A percentile compares a stretch with the other conserved stretches of the same genome.
Evolutionary conservation across 2,329 filamentous ascomycete species (phyloP).

Genomic region (Acrocalymma vagum): DNA sequence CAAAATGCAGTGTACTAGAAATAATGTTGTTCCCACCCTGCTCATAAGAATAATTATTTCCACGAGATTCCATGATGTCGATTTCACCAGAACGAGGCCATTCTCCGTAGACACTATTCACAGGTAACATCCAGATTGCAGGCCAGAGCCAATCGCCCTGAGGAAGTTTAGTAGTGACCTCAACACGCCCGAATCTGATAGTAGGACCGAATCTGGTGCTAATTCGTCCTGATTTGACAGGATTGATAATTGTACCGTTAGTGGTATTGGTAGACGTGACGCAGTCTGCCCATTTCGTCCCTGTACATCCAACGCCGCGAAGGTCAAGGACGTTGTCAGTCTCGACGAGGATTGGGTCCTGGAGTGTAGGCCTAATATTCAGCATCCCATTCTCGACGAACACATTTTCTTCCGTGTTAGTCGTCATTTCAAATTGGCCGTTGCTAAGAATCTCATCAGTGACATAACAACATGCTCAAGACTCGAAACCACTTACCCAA

Average conservation of each 20-base stretch:
- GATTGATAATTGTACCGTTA: constrained; percentile 79
- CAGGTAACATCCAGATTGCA: constrained; percentile 90
- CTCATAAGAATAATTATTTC: constrained; percentile 80
- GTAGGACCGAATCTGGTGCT: constrained; percentile 74
- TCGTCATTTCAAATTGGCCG: constrained; percentile 83
- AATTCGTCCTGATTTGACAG: constrained; percentile 79
- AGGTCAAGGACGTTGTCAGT: constrained; percentile 75
- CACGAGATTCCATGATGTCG: constrained; percentile 81
- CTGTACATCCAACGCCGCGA: constrained; percentile 73
- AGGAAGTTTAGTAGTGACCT: constrained; percentile 80
- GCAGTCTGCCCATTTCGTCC: constrained; percentile 67
- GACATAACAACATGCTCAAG: background rate
- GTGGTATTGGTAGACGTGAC: constrained; percentile 78
- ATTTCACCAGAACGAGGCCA: constrained; percentile 88
- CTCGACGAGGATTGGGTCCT: constrained; percentile 72
- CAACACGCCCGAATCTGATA: constrained; percentile 83
- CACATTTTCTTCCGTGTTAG: constrained; percentile 75
- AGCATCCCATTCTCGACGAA: constrained; percentile 75
- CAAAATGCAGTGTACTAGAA: constrained; percentile 84
- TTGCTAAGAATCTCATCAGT: constrained; percentile 65
- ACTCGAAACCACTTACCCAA: constrained; percentile 67
- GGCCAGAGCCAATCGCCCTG: constrained; percentile 89
- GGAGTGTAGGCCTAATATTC: constrained; percentile 79
- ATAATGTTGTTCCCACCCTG: constrained; percentile 84
- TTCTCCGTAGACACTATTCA: constrained; percentile 73